Conservation (phyloP, 768 basidiomycete species). For the Hebeloma cylindrosporum region DNA sequence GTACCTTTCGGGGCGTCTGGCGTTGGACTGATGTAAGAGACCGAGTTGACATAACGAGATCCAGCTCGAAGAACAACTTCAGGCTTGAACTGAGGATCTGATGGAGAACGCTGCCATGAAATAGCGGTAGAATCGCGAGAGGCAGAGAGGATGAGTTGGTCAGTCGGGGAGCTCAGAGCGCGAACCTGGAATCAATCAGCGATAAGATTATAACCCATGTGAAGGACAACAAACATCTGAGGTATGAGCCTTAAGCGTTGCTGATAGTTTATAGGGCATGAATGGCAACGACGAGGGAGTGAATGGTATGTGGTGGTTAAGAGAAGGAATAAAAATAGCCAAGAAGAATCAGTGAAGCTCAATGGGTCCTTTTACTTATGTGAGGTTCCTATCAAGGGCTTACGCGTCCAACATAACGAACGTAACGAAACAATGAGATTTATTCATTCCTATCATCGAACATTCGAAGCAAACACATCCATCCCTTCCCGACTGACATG, state of each 20-base stretch:
- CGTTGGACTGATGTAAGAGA: constrained; percentile 74
- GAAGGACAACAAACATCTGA: constrained; percentile 27
- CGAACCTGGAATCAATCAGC: constrained; percentile 62
- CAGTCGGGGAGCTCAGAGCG: constrained; percentile 71
- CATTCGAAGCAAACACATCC: too few species aligned
- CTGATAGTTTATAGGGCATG: constrained; percentile 36
- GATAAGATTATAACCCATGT: constrained; percentile 7
- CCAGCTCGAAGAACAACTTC: constrained; percentile 59
- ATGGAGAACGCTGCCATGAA: constrained; percentile 66
- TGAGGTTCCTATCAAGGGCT: background rate
- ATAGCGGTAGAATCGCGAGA: constrained; percentile 93
- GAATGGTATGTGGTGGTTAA: constrained; percentile 9
- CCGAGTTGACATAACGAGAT: constrained; percentile 76
- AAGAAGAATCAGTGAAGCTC: background rate
- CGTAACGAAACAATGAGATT: too few species aligned
- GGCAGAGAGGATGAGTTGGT: constrained; percentile 81
- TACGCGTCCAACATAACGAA: too few species aligned
- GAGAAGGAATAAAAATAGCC: constrained; percentile 21
- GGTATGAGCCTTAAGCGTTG: constrained; percentile 30
- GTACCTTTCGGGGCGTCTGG: constrained; percentile 69
- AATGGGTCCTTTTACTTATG: background rate
- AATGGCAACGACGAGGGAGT: constrained; percentile 8
- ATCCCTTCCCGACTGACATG: too few species aligned
- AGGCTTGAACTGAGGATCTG: constrained; percentile 52
- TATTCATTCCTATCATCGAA: too few species aligned